Conservation (phyloP, 2,329 filamentous ascomycete species). For the Neofusicoccum umdonicola region DNA sequence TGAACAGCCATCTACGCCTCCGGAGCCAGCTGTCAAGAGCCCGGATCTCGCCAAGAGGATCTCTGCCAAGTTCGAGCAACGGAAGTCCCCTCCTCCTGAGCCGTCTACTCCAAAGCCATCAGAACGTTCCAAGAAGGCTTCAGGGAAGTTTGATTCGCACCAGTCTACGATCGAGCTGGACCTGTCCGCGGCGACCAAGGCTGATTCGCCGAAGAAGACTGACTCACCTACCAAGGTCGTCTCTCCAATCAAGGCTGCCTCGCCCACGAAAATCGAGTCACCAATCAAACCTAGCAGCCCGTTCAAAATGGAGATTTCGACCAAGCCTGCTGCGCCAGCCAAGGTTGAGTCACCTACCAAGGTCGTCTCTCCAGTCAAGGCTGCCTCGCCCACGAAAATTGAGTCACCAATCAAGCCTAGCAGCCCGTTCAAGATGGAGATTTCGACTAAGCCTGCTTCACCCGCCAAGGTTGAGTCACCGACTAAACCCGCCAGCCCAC, state of each 20-base stretch:
- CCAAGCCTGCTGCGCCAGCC: not conserved
- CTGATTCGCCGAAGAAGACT: not conserved
- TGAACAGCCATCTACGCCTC: constrained; percentile 20
- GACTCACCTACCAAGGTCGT: not conserved
- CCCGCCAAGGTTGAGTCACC: not conserved
- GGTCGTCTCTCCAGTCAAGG: constrained; percentile 20
- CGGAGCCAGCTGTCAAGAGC: constrained; percentile 30
- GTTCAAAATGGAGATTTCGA: constrained; percentile 20
- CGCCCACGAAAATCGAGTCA: not conserved
- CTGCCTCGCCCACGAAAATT: not conserved
- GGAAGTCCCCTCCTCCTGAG: constrained; percentile 15
- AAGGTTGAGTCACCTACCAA: not conserved
- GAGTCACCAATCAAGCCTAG: not conserved
- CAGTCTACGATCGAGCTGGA: not conserved
- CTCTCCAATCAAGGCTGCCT: constrained; percentile 21
- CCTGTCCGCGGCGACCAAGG: not conserved
- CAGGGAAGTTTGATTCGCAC: constrained; percentile 8
- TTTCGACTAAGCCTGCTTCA: not conserved
- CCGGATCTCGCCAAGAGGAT: constrained; percentile 22
- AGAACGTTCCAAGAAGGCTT: not conserved
- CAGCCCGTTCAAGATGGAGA: constrained; percentile 20
- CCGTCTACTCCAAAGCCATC: not conserved
- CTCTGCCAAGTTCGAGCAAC: constrained; percentile 14
- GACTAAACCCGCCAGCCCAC: not conserved
- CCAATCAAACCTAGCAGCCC: not conserved